Base-by-base conservation (phyloP, 257 asterid species). In the Primulina eburnea region DNA sequence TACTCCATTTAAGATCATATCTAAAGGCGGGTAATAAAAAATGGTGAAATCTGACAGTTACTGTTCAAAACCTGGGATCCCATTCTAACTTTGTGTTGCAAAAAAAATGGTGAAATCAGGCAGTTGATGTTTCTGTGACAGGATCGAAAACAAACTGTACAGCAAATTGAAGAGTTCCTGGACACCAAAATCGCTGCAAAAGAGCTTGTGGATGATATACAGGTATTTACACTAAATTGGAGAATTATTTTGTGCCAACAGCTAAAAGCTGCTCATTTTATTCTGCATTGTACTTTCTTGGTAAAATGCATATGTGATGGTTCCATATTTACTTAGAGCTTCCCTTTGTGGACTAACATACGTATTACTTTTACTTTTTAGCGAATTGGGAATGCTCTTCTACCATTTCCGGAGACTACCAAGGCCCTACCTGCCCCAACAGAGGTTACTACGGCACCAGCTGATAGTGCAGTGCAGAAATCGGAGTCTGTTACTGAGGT, bases 331-430 rank as follows among this genome's bases (percentile, higher is more conserved):
- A 38, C 14, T 38, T 9, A 2, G 47, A 38, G 6, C 47, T 38
- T 10, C 47, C 14, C 47, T 2, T 8, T 8, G 14, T 38, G 14
- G 12, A 38, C 47, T 38, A 38, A 38, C 1, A 8, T 2, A 38
- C 5, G 1, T 43, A 4, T 38, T 10, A 8, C 4, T 38, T 43
- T 6, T 4, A 1, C 53, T 43, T 43, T 11, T 67, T 85, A 94
- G 97, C 77, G 86, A 88, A 91, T 94, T 2, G 97, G 97, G 76
- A 89, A 75, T 86, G 95, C 97, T 34, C 85, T 94, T 75, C 86
- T 94, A 64, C 96, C 99, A 28, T 63, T 80, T 6, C 21, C 80
- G 0, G 78, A 37, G 32, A 81, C 72, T 28, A 76, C 85, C 85
- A 84, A 86, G 79, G 78, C 93, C 70, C 83, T 91, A 50, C 88